Evolutionary conservation across 2,329 filamentous ascomycete species (phyloP).

Genomic region (Alternaria arborescens): DNA sequence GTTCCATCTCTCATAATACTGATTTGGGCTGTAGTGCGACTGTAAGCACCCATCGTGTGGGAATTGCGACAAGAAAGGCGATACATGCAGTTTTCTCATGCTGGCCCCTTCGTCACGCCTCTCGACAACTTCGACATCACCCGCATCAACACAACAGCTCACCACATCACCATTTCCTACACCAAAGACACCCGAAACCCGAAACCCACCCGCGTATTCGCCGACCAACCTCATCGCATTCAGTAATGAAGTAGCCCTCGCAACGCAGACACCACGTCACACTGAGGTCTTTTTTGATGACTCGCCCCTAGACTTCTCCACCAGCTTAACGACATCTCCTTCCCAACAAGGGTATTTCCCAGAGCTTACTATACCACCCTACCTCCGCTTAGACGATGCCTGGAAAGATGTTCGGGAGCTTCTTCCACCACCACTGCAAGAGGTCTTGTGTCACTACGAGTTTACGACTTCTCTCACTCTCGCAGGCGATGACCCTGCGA

Average conservation of each 20-base stretch:
- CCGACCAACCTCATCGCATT: constrained; percentile 11
- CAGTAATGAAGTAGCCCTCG: constrained; percentile 16
- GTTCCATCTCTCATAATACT: constrained; percentile 15
- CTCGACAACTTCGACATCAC: constrained; percentile 21
- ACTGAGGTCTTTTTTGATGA: constrained; percentile 18
- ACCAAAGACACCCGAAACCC: constrained; percentile 6
- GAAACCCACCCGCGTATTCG: background rate
- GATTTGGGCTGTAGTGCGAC: constrained; percentile 41
- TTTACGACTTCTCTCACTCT: constrained; percentile 45
- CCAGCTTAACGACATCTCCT: background rate
- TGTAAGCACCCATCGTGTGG: constrained; percentile 42
- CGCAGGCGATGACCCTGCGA: constrained; percentile 40
- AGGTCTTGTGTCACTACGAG: constrained; percentile 46
- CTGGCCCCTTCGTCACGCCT: constrained; percentile 45
- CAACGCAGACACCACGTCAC: constrained; percentile 19
- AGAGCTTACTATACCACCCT: constrained; percentile 29
- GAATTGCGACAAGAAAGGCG: constrained; percentile 44
- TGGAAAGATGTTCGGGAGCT: constrained; percentile 40
- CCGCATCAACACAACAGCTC: constrained; percentile 10
- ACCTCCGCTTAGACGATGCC: constrained; percentile 36
- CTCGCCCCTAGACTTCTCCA: background rate
- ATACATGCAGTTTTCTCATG: constrained; percentile 45
- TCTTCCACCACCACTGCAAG: constrained; percentile 34
- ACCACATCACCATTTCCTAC: constrained; percentile 7
- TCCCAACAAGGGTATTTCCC: constrained; percentile 5